Evolutionary conservation across 1,139 yeast genomes (phyloP).

Genomic region (Candida sp.): DNA sequence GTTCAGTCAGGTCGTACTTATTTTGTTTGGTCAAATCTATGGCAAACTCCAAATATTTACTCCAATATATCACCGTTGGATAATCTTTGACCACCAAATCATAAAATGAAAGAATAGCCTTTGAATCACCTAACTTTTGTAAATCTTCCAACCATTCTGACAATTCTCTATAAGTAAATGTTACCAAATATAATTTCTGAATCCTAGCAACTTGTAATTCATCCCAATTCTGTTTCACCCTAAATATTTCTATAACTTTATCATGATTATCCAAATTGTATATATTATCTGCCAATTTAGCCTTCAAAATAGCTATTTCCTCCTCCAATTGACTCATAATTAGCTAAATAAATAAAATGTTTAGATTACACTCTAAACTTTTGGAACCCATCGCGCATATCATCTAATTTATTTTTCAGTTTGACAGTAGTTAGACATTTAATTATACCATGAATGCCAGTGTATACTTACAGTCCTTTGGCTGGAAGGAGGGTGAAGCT

Average conservation of each 20-base stretch:
- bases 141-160: constrained; percentile 25
- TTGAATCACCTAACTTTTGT: constrained; percentile 11
- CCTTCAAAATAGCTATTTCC: constrained; percentile 2
- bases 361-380: not conserved
- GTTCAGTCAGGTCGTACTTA: constrained; percentile 9
- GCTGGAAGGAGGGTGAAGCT: constrained; percentile 94
- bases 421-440: not conserved
- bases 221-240: constrained; percentile 7
- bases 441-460: constrained; percentile 61
- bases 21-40: constrained; percentile 6
- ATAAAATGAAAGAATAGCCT: constrained; percentile 15
- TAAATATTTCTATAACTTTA: constrained; percentile 14
- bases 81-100: constrained; percentile 12
- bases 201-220: constrained; percentile 15
- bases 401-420: not conserved
- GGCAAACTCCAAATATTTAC: constrained; percentile 10
- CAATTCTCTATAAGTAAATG: constrained; percentile 19
- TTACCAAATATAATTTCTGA: constrained; percentile 17
- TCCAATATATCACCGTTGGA: constrained; percentile 19
- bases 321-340: not conserved
- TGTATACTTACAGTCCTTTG: constrained; percentile 69
- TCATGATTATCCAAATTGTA: constrained; percentile 15
- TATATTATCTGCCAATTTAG: constrained; percentile 10
- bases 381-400: constrained; percentile 3
- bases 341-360: not conserved